Base-by-base conservation (phyloP, 1,284 basidiomycete species). In the Ustilago curta region DNA sequence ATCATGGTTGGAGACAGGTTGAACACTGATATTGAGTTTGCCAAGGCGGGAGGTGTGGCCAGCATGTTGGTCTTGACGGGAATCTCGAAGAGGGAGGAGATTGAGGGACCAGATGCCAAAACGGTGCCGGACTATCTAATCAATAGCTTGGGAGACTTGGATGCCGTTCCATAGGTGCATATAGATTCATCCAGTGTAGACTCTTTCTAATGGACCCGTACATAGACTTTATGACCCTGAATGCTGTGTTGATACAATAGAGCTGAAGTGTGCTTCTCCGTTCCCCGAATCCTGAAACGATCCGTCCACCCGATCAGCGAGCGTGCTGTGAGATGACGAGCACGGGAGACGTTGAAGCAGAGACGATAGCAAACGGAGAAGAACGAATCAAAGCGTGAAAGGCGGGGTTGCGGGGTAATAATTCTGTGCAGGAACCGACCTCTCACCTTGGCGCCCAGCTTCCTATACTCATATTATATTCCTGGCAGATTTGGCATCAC, bases 1-100 rank as follows among this genome's bases (percentile, higher is more conserved):
- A 90, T 99, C 81, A 97, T 99, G 92, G 89, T 98, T 44, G 96
- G 96, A 42, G 96, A 99, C 86, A 90, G 97, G 64, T 88, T 99
- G 68, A 91, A 93, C 80, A 99, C 97, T 1, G 97, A 99, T 86
- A 94, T 97, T 79, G 86, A 92, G 50, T 99, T 99, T 80, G 96
- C 94, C 48, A 89, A 93, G 84, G 89, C 89, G 48, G 94, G 94
- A 25, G 93, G 93, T 14, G 88, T 98, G 21, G 86, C 92, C 16
- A 96, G 95, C 1, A 87, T 98, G 55, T 89, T 98, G 44, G 97
- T 99, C 54, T 87, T 99, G 73, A 97, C 95, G n/a, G 96, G 95
- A 0, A 83, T 85, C 32, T 76, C 71, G 12, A 81, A 75, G 40
- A 63, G 68, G 29, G 74, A 75, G 2, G 85, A 85, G 64, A 75